Evolutionary conservation across 2,329 filamentous ascomycete species (phyloP).

Genomic region (Trichophyton simii): DNA sequence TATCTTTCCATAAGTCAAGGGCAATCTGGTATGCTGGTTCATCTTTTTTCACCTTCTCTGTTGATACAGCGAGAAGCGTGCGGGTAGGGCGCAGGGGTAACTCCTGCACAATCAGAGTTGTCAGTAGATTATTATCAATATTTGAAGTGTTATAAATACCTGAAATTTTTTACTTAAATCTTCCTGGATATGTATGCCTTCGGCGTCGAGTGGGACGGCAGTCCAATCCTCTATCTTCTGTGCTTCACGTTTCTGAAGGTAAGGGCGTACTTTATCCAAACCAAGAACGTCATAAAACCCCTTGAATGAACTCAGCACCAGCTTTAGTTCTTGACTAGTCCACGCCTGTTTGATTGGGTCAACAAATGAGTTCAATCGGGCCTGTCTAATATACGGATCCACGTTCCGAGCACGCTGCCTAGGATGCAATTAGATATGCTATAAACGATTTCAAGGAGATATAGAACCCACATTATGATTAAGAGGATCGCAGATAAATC

Average conservation of each 20-base stretch:
- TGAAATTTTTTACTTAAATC: slow-evolving; percentile 66
- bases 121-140: slow-evolving; percentile 5
- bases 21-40: slow-evolving; percentile 63
- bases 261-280: slow-evolving; percentile 67
- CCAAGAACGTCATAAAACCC: slow-evolving; percentile 71
- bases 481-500: slow-evolving; percentile 85
- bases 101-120: slow-evolving; percentile 30
- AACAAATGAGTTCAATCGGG: slow-evolving; percentile 63
- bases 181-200: slow-evolving; percentile 66
- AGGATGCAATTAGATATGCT: neutral
- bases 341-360: slow-evolving; percentile 71
- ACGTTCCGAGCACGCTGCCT: slow-evolving; percentile 71
- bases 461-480: slow-evolving; percentile 59
- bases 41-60: slow-evolving; percentile 70
- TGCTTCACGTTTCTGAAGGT: slow-evolving; percentile 60
- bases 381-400: slow-evolving; percentile 56
- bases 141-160: slow-evolving; percentile 28
- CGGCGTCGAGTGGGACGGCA: slow-evolving; percentile 58
- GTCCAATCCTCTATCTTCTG: slow-evolving; percentile 76
- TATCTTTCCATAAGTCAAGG: slow-evolving; percentile 70
- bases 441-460: neutral
- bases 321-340: slow-evolving; percentile 57
- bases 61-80: slow-evolving; percentile 80
- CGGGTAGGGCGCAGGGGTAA: slow-evolving; percentile 80
- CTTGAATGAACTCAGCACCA: slow-evolving; percentile 58